Base-by-base conservation (phyloP, 257 asterid genomes). In the Petunia secreta region DNA sequence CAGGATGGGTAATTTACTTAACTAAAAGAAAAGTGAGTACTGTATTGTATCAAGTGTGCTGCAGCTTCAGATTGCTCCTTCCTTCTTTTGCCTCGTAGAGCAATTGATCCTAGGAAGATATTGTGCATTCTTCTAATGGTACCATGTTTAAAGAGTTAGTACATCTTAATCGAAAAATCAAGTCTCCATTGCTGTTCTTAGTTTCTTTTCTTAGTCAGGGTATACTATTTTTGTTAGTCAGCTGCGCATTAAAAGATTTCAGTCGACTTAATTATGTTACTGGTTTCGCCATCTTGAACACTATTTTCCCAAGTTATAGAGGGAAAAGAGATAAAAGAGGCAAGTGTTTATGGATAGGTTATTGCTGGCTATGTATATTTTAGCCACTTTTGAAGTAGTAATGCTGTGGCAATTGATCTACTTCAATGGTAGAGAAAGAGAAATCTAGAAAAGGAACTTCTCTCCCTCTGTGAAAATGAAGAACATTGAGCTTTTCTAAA, bases 51-150 rank as follows among this genome's bases (percentile, higher is more conserved):
- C 76, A 16, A 4, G 41, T 10, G 6, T 69, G 75, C n/a, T 43
- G 58, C 76, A 8, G 16, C 41, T 69, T 69, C 58, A 69, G 76
- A 69, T 69, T 69, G 58, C 55, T 69, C 46, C 57, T 46, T 44
- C 76, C 76, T 69, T 36, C 55, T 68, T 44, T 69, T 69, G 41
- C 76, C 46, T 68, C 25, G 40, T 16, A 9, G 10, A 46, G 41
- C 76, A 44, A 44, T 46, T 69, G 76, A 46, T 46, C 52, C 76
- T 69, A 40, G 9, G 41, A 44, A 68, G 57, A 44, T 53, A 25
- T 46, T 69, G 76, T 69, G 34, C 58, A 44, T 9, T 69, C 58
- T 69, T 44, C 2, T 25, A 8, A 68, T 3, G 46, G 58, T 46
- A 69, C 41, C 39, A 9, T 69, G 76, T 4, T 16, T 67, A 3